Evolutionary conservation across 129 eudicot species (phyloP).

Genomic region (Smallanthus sonchifolius): DNA sequence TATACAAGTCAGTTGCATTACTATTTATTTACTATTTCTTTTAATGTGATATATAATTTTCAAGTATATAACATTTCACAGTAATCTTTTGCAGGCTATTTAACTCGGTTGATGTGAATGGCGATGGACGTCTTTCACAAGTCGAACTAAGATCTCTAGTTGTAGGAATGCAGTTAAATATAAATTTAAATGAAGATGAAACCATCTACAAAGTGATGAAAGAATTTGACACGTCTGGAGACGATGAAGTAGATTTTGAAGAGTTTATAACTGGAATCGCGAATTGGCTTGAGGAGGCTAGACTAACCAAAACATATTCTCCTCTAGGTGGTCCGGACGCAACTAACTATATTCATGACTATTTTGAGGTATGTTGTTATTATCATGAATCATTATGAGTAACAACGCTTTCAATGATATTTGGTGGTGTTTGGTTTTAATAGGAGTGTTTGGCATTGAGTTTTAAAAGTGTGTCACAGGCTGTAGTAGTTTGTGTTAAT

Average conservation of each 20-base stretch:
- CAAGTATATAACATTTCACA: neutral
- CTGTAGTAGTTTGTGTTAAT: too few species aligned
- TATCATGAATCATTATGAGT: neutral
- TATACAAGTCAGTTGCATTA: conserved; percentile 37
- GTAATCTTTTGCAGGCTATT: conserved; percentile 49
- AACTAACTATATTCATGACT: conserved; percentile 32
- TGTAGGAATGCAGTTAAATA: conserved; percentile 54
- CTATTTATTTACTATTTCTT: neutral
- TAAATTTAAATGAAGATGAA: conserved; percentile 48
- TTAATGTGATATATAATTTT: neutral
- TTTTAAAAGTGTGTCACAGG: too few species aligned
- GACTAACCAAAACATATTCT: conserved; percentile 24
- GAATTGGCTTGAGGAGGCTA: conserved; percentile 60
- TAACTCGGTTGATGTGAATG: conserved; percentile 38
- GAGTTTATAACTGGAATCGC: conserved; percentile 49
- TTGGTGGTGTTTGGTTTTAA: too few species aligned
- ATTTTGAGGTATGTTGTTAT: neutral
- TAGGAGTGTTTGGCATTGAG: too few species aligned
- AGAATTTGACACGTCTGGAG: conserved; percentile 57
- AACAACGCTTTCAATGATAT: neutral
- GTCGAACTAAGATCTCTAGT: conserved; percentile 56
- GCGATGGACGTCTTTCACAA: conserved; percentile 42
- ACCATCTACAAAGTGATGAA: conserved; percentile 51
- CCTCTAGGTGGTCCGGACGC: conserved; percentile 31
- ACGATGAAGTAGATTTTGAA: conserved; percentile 31